phyloP scores from a whole-genome alignment of 1,284 basidiomycete genomes.

The Paramarasmius palmivorus region DNA sequence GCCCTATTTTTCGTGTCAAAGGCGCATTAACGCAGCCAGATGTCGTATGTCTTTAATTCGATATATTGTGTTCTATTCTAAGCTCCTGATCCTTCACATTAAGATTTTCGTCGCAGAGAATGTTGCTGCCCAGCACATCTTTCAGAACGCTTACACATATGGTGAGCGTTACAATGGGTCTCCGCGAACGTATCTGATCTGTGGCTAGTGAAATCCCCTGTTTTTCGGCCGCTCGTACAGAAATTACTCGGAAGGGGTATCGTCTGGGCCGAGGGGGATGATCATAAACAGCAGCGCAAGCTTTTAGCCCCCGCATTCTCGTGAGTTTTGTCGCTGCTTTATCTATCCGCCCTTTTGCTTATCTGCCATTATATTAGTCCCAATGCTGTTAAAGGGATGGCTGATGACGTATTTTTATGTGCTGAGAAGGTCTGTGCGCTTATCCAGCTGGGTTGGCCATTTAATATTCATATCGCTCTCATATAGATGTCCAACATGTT shows the following conservation, averaged over 20 bases:
- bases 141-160: conserved; percentile 34
- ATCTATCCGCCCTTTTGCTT: neutral
- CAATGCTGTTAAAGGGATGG: conserved; percentile 30
- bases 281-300: conserved; percentile 31
- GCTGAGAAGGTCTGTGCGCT: conserved; percentile 22
- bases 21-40: conserved; percentile 38
- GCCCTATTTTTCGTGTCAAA: conserved; percentile 38
- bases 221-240: conserved; percentile 24
- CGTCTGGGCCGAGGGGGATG: conserved; percentile 37
- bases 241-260: conserved; percentile 33
- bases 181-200: neutral
- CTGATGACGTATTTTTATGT: conserved; percentile 25
- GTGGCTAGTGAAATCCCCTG: conserved; percentile 26
- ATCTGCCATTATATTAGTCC: conserved; percentile 12
- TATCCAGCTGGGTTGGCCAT: neutral
- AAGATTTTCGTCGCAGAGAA: conserved; percentile 38
- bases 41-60: conserved; percentile 29
- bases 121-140: conserved; percentile 36
- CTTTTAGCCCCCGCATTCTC: conserved; percentile 33
- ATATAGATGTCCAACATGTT: neutral
- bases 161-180: conserved; percentile 16
- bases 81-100: neutral
- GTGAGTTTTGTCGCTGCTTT: conserved; percentile 17
- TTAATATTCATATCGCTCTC: neutral
- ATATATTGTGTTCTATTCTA: neutral